A percentile compares a stretch with the other conserved stretches of the same genome.
Evolutionary conservation across 202 grass and related monocot genomes (phyloP).

Genomic region (Carex arenaria): DNA sequence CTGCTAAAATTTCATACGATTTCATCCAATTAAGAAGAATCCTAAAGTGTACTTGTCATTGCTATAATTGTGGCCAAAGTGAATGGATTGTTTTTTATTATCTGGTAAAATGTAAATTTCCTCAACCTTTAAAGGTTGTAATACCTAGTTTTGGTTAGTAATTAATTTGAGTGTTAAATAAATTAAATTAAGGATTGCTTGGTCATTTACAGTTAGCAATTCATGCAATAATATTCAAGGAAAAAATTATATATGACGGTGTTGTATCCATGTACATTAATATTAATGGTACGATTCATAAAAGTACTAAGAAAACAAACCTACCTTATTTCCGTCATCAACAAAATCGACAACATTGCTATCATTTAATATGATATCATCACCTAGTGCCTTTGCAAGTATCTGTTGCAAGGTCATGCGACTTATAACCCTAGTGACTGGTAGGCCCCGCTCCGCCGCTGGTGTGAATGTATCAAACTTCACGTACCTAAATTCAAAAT

Average conservation of each 20-base stretch:
- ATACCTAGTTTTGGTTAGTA: background rate
- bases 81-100: background rate
- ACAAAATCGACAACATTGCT: conserved; percentile 77
- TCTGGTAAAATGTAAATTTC: background rate
- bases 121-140: background rate
- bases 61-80: background rate
- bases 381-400: conserved; percentile 63
- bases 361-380: conserved; percentile 70
- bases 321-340: conserved; percentile 84
- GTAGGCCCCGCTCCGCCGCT: conserved; percentile 77
- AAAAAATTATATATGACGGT: background rate
- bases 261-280: background rate
- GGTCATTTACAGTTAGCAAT: background rate
- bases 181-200: background rate
- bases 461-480: conserved; percentile 99
- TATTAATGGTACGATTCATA: background rate
- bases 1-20: background rate
- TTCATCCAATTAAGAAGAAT: background rate
- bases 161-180: background rate
- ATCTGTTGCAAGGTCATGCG: conserved; percentile 94
- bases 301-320: background rate
- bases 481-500: conserved; percentile 80
- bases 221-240: too few relatives aligned
- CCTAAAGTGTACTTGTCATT: background rate
- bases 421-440: conserved; percentile 95